A percentile compares a stretch with the other conserved stretches of the same genome.
phyloP scores from a whole-genome alignment of 164 flowering plant genomes.

The Nymphaea colorata region DNA sequence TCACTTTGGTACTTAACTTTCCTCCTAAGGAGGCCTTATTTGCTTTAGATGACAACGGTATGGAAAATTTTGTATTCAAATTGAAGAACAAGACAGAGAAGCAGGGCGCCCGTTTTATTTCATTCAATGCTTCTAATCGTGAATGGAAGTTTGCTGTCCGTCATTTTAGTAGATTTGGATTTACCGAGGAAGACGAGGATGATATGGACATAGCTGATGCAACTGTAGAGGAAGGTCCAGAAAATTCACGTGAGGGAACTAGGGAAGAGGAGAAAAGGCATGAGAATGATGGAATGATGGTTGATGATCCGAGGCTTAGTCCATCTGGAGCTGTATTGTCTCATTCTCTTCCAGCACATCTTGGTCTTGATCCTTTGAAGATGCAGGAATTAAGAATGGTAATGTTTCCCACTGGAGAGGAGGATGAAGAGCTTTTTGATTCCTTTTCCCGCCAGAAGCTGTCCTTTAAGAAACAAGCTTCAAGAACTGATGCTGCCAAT shows the following conservation, averaged over 20 bases:
- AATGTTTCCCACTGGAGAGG: conserved; percentile 67
- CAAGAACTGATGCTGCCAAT: conserved; percentile 8
- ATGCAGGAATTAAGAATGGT: conserved; percentile 83
- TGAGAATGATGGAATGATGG: conserved; percentile 21
- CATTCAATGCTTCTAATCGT: conserved; percentile 41
- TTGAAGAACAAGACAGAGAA: conserved; percentile 37
- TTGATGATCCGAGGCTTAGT: conserved; percentile 21
- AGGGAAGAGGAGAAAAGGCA: conserved; percentile 21
- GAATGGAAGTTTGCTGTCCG: conserved; percentile 82
- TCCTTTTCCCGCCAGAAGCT: conserved; percentile 21
- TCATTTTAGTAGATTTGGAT: conserved; percentile 96
- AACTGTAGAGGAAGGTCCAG: conserved; percentile 9
- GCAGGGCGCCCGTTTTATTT: conserved; percentile 75
- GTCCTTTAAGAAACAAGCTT: conserved; percentile 23
- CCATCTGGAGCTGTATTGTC: conserved; percentile 34
- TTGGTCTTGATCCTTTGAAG: conserved; percentile 85
- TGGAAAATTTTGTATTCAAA: conserved; percentile 20
- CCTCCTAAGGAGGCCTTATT: background rate
- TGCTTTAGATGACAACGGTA: conserved; percentile 7
- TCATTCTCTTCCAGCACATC: conserved; percentile 94
- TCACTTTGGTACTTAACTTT: conserved; percentile 41
- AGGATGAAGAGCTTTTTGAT: conserved; percentile 30
- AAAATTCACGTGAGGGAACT: conserved; percentile 17
- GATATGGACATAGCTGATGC: conserved; percentile 67
- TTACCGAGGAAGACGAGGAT: conserved; percentile 78